Evolutionary conservation across 345 rosid genomes (phyloP).

Genomic region (Gossypium arboreum): DNA sequence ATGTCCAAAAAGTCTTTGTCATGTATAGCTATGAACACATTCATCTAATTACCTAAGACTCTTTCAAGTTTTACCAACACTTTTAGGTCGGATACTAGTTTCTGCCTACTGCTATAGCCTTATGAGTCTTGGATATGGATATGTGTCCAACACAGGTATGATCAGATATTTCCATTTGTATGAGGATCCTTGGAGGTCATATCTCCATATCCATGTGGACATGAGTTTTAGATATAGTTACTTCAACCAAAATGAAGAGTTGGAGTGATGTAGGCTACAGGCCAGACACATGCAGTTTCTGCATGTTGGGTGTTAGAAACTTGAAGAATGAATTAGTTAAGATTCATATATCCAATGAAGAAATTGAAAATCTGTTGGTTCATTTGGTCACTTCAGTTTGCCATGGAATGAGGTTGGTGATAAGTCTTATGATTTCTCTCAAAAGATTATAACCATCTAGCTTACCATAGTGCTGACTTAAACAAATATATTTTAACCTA

Average conservation of each 20-base stretch:
- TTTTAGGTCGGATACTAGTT: too few species aligned
- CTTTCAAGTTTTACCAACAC: not conserved
- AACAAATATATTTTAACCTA: not conserved
- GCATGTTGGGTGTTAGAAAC: not conserved
- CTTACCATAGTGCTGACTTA: not conserved
- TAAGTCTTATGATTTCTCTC: not conserved
- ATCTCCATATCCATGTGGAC: too few species aligned
- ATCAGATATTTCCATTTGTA: too few species aligned
- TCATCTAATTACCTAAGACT: not conserved
- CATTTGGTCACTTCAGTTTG: not conserved
- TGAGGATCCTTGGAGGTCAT: too few species aligned
- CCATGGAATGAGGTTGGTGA: not conserved
- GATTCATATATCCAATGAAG: not conserved
- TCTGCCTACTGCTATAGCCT: not conserved
- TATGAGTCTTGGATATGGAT: too few species aligned
- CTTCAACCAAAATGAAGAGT: too few species aligned
- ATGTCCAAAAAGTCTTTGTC: not conserved
- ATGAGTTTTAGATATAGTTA: too few species aligned
- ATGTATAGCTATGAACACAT: not conserved
- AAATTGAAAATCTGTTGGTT: not conserved
- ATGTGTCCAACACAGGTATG: too few species aligned
- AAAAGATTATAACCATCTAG: not conserved
- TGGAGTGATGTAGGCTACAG: too few species aligned
- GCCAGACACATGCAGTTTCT: not conserved
- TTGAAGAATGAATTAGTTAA: not conserved